phyloP scores from a whole-genome alignment of 208 protist genomes.

The Leishmania amazonensis region DNA sequence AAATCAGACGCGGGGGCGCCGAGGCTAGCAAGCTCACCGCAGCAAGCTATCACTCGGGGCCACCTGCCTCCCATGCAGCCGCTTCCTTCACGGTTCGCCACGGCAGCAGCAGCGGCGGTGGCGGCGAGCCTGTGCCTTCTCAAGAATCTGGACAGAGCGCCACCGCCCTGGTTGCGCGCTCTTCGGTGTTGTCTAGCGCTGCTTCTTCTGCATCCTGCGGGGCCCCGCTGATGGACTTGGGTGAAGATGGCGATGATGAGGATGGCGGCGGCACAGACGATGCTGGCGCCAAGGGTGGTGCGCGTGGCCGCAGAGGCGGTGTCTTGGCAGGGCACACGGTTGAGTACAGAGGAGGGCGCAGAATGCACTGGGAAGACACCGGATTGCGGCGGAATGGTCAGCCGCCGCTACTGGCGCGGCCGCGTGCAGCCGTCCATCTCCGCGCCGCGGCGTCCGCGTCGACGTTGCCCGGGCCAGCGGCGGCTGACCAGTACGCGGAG shows the following conservation, averaged over 20 bases:
- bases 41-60: background rate
- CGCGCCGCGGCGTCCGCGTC: background rate
- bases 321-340: background rate
- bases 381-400: background rate
- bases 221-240: background rate
- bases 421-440: background rate
- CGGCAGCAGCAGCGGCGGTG: background rate
- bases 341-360: background rate
- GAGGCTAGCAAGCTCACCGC: background rate
- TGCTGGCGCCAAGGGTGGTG: background rate
- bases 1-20: background rate
- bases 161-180: background rate
- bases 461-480: background rate
- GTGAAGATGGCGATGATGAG: constrained; percentile 13
- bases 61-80: background rate
- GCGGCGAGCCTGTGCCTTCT: background rate
- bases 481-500: constrained; percentile 36
- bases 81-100: background rate
- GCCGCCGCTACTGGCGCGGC: background rate
- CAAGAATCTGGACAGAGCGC: background rate
- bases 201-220: background rate
- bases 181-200: background rate
- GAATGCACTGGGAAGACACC: background rate
- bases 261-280: background rate
- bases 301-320: background rate